Evolutionary conservation across 345 rosid species (phyloP), one percentile per base, ranked within the genome.

Genomic region (Euphorbia tirucalli): DNA sequence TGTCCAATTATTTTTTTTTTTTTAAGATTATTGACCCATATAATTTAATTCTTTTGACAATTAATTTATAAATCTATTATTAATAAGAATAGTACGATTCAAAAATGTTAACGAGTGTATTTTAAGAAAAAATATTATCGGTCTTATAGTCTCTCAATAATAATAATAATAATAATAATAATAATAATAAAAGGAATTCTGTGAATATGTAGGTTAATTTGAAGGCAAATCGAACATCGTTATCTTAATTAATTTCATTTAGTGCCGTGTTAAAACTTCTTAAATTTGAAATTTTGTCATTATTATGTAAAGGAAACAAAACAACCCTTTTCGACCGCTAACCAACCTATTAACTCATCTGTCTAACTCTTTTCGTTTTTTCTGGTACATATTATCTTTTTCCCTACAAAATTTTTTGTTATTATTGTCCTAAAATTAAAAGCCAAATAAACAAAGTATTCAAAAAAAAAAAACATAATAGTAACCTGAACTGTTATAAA

Each of bases 171-270:
- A n/a, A n/a, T n/a, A n/a, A n/a, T n/a, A n/a, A n/a, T n/a, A n/a
- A n/a, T n/a, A n/a, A n/a, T n/a, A n/a, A n/a, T n/a, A n/a, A n/a
- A 41, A 41, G 8, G 9, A 41, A 32, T 2, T 32, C 37, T 32
- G 37, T 56, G 22, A 56, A 56, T 25, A 8, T 55, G 28, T 55
- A 56, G 27, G 56, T 22, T 9, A n/a, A 25, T 25, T 1, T n/a
- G n/a, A 24, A 22, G 63, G 30, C 63, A 59, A 27, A 59, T 18
- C 1, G 18, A 59, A 14, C 31, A 65, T 65, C 32, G 2, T 65
- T 24, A 65, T 65, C 68, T 41, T 65, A 43, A 65, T 43, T 65
- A 25, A 65, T 65, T 3, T 65, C 5, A 22, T 43, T 0, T 41
- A 43, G 35, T 21, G 31, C 35, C 54, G 31, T 64, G 21, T 21